Evolutionary conservation across 345 rosid species (phyloP).

Genomic region (Adansonia digitata): DNA sequence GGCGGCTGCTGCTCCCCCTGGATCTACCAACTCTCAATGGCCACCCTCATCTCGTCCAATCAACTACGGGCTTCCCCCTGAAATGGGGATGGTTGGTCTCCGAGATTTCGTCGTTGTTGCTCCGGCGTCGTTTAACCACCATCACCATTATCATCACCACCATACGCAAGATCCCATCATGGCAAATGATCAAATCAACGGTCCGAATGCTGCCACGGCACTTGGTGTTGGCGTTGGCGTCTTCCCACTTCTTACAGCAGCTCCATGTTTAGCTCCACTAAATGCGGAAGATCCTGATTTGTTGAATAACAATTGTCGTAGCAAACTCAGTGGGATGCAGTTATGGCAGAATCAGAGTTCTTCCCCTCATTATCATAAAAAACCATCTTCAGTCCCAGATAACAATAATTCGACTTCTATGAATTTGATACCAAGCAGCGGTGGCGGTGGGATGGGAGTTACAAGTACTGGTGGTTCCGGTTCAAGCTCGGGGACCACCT

Average conservation of each 20-base stretch:
- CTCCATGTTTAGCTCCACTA: constrained; percentile 45
- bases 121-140: constrained; percentile 57
- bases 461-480: constrained; percentile 40
- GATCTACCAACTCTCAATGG: constrained; percentile 36
- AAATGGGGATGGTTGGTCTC: constrained; percentile 81
- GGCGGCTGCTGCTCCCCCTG: constrained; percentile 34
- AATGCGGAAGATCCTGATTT: constrained; percentile 48
- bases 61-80: constrained; percentile 58
- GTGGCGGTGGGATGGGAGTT: constrained; percentile 11
- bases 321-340: constrained; percentile 49
- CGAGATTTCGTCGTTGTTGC: constrained; percentile 76
- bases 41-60: constrained; percentile 33
- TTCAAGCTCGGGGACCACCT: constrained; percentile 52
- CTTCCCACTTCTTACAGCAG: constrained; percentile 66
- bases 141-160: constrained; percentile 46
- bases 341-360: constrained; percentile 61
- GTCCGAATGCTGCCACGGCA: constrained; percentile 47
- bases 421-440: constrained; percentile 25
- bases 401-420: constrained; percentile 24
- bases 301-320: constrained; percentile 27
- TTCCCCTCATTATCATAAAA: constrained; percentile 38
- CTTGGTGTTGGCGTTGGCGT: constrained; percentile 71
- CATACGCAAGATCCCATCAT: constrained; percentile 33
- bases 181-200: constrained; percentile 33
- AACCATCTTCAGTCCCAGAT: constrained; percentile 27